phyloP scores from a whole-genome alignment of 257 asterid species.

The Penstemon eatonii region DNA sequence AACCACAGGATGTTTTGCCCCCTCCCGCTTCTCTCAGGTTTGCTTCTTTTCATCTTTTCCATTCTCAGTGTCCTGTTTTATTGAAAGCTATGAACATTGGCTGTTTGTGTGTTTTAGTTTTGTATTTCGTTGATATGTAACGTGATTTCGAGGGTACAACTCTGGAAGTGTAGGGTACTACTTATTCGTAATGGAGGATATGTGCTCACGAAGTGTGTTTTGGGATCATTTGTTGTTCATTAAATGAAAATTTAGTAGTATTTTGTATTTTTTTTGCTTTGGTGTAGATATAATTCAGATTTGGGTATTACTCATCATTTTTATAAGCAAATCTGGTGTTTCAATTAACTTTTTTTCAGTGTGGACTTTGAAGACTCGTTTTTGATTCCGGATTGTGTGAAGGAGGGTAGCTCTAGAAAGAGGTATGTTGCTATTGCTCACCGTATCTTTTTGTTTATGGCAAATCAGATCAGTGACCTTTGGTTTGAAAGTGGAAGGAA shows the following conservation, averaged over 20 bases:
- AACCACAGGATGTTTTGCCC: conserved; percentile 26
- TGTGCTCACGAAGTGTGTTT: neutral
- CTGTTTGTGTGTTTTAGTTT: neutral
- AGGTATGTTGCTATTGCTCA: conserved; percentile 35
- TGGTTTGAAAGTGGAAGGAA: neutral
- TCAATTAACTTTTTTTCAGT: conserved; percentile 30
- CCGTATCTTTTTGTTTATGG: neutral
- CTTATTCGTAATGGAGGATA: neutral
- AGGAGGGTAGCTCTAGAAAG: conserved; percentile 47
- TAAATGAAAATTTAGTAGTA: neutral
- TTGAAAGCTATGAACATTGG: neutral
- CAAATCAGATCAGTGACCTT: neutral
- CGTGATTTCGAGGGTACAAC: neutral
- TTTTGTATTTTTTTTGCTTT: neutral
- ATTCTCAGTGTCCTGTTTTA: neutral
- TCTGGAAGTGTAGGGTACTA: neutral
- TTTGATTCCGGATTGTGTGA: conserved; percentile 36
- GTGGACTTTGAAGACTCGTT: conserved; percentile 39
- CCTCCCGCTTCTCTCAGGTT: conserved; percentile 41
- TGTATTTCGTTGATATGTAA: neutral
- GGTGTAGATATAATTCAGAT: neutral
- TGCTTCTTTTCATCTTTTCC: neutral
- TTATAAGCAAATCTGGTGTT: neutral
- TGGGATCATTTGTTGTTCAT: neutral
- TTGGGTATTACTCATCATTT: too few species aligned